Conservation (phyloP, 768 basidiomycete genomes). For the Leccinum barrowsii region DNA sequence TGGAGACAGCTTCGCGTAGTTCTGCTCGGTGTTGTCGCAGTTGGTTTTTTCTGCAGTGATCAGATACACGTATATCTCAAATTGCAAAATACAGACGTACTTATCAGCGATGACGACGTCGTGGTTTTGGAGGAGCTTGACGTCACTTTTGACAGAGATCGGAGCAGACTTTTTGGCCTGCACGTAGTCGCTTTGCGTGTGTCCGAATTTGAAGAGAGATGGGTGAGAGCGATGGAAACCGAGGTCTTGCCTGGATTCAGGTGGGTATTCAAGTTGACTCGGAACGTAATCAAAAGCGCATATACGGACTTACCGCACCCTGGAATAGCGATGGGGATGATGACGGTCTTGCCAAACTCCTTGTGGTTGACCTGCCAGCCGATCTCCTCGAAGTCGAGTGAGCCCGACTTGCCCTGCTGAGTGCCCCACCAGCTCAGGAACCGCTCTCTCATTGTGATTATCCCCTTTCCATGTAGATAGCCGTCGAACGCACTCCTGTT, state of each 20-base stretch:
- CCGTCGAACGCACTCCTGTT: conserved; percentile 58
- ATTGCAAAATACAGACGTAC: conserved; percentile 39
- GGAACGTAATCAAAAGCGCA: neutral
- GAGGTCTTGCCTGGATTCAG: conserved; percentile 73
- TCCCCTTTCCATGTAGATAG: conserved; percentile 73
- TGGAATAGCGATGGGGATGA: conserved; percentile 87
- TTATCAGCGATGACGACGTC: conserved; percentile 92
- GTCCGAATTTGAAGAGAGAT: conserved; percentile 79
- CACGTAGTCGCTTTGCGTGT: conserved; percentile 93
- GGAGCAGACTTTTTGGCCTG: conserved; percentile 69
- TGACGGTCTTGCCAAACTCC: conserved; percentile 68
- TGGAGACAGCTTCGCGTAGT: conserved; percentile 53
- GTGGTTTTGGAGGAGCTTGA: conserved; percentile 51
- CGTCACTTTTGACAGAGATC: conserved; percentile 70
- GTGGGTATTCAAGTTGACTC: neutral
- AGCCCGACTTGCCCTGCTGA: conserved; percentile 40
- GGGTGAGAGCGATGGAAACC: conserved; percentile 69
- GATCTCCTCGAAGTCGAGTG: conserved; percentile 27
- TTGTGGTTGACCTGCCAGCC: conserved; percentile 4
- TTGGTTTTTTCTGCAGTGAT: conserved; percentile 77
- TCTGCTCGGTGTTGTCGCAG: conserved; percentile 70
- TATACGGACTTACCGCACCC: conserved; percentile 69
- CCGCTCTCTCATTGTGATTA: conserved; percentile 76
- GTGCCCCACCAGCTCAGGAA: conserved; percentile 69
- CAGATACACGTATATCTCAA: neutral